Evolutionary conservation across 495 filamentous ascomycete genomes (phyloP).

Genomic region (Tuber brumale): DNA sequence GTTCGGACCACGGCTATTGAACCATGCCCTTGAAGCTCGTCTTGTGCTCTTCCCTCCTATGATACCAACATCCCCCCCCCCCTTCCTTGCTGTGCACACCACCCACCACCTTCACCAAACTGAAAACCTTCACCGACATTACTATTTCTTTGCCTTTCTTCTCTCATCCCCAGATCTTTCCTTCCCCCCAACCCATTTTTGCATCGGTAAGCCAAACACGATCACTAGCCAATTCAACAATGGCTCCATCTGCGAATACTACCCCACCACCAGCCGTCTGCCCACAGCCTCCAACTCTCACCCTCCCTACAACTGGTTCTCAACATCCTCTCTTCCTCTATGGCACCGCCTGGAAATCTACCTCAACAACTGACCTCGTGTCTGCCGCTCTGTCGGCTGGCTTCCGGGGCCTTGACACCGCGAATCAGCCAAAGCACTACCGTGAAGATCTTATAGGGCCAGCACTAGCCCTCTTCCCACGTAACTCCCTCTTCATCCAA

Average conservation of each 20-base stretch:
- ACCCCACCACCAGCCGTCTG: neutral
- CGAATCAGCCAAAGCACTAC: constrained; percentile 73
- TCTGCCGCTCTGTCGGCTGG: constrained; percentile 62
- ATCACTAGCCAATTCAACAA: neutral
- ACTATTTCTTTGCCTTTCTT: neutral
- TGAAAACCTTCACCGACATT: neutral
- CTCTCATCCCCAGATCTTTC: neutral
- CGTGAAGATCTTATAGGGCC: constrained; percentile 64
- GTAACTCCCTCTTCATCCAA: constrained; percentile 54
- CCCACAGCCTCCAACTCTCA: neutral
- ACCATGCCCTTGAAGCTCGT: neutral
- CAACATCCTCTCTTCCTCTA: constrained; percentile 51
- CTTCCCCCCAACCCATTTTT: neutral
- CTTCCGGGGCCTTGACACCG: constrained; percentile 71
- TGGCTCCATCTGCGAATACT: neutral
- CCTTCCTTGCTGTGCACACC: neutral
- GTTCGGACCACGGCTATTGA: neutral
- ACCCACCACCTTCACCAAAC: neutral
- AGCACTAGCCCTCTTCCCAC: constrained; percentile 46
- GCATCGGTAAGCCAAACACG: neutral
- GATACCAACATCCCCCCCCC: neutral
- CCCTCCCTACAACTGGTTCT: neutral
- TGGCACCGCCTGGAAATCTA: constrained; percentile 86
- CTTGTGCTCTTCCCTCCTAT: neutral
- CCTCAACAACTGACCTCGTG: constrained; percentile 59